Base-by-base conservation (phyloP, 805 yeast species). In the Yamadazyma nakazawae region DNA sequence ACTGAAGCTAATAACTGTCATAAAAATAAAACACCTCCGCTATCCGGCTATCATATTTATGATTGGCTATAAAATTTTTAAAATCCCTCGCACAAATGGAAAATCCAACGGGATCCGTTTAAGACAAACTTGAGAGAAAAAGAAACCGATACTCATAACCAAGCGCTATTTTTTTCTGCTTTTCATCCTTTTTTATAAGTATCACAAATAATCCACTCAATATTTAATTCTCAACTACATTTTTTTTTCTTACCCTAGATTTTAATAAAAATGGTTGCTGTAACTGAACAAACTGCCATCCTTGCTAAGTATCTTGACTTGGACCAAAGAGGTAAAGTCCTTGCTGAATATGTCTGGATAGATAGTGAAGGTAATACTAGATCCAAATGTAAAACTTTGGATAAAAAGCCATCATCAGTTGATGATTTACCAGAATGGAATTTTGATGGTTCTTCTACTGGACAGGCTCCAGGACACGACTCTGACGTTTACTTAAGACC, bases 341-440 rank as follows among this genome's bases (percentile, higher is more conserved):
- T 94, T 57, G 99, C 99, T 54, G 99, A 94, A 74, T 94, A 94
- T 76, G 84, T 94, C 69, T 94, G 99, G 99, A 85, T 94, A 58
- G 99, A 94, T 67, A 88, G 96, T 58, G 79, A 85, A 55, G 96
- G 96, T 66, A 80, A 83, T 63, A 69, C 90, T 61, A 88, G 99
- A 76, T 88, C 97, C 52, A 94, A 94, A 78, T 90, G 96, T 74
- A 87, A 84, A 72, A 94, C 99, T 48, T 75, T 94, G 56, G 62
- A 61, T 61, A 80, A 82, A 72, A 77, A 72, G 62, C 85, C 94
- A 46, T 63, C 80, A 39, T 75, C 85, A 32, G 74, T 89, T 45
- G 92, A 86, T 52, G 96, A 94, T 64, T 79, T 94, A 60, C 97
- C 98, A 57, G 97, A 92, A 74, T 94, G 99, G 99, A 94, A 94